phyloP scores from a whole-genome alignment of 441 rosid genomes.

The Mallotus japonicus region DNA sequence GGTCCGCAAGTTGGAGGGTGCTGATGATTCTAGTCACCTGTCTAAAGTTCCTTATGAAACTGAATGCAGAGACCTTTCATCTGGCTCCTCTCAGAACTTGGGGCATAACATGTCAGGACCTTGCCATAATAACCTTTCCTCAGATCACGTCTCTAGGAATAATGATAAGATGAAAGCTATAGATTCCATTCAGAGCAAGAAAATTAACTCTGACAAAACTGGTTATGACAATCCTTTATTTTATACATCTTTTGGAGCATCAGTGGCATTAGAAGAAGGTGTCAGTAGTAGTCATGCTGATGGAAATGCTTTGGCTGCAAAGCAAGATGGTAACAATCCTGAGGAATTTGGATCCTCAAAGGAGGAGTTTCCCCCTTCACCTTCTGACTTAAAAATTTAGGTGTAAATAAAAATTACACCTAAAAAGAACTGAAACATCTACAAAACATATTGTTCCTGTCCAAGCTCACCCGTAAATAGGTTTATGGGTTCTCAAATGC shows the following conservation, averaged over 20 bases:
- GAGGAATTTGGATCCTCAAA: constrained; percentile 51
- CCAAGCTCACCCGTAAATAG: not conserved
- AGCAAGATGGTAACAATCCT: constrained; percentile 37
- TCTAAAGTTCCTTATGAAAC: constrained; percentile 34
- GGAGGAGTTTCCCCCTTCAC: constrained; percentile 91
- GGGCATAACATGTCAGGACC: constrained; percentile 29
- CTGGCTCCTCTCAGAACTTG: constrained; percentile 24
- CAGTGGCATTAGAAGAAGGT: constrained; percentile 33
- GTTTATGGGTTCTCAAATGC: not conserved
- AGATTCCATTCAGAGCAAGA: constrained; percentile 34
- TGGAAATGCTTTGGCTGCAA: constrained; percentile 23
- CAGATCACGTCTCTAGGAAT: constrained; percentile 28
- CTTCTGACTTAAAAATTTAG: too few species aligned
- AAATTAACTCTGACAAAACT: constrained; percentile 32
- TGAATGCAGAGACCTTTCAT: constrained; percentile 21
- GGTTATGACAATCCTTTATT: constrained; percentile 29
- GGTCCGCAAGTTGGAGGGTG: constrained; percentile 35
- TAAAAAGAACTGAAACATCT: too few species aligned
- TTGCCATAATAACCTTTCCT: constrained; percentile 24
- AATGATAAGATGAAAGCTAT: constrained; percentile 37
- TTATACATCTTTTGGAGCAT: constrained; percentile 15
- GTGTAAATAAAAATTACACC: too few species aligned
- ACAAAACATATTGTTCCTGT: too few species aligned
- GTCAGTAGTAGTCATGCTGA: constrained; percentile 26
- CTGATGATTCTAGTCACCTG: constrained; percentile 35